Conservation (phyloP, 1,284 basidiomycete species). For the Leccinum pachyderme region DNA sequence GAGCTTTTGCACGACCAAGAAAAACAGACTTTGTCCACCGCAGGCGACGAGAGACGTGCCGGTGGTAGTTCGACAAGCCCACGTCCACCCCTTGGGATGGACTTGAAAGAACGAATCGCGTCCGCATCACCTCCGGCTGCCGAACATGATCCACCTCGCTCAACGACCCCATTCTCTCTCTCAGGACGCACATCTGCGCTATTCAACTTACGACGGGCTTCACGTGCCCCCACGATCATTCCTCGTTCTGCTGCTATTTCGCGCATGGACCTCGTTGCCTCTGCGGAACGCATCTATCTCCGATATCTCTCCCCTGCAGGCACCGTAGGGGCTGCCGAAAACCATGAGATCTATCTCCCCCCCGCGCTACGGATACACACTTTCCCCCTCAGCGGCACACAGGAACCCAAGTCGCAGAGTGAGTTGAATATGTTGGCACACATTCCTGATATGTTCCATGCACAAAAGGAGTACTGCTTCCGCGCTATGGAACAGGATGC, state of each 20-base stretch:
- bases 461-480: constrained; percentile 97
- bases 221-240: constrained; percentile 84
- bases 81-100: constrained; percentile 40
- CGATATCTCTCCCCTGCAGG: constrained; percentile 84
- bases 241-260: constrained; percentile 89
- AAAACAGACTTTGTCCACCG: constrained; percentile 52
- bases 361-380: constrained; percentile 78
- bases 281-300: constrained; percentile 93
- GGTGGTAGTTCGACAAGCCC: constrained; percentile 54
- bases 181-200: constrained; percentile 69
- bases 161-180: constrained; percentile 77
- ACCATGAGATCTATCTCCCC: constrained; percentile 94
- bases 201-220: constrained; percentile 69
- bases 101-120: constrained; percentile 45
- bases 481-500: constrained; percentile 96
- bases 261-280: constrained; percentile 85
- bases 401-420: constrained; percentile 67
- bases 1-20: constrained; percentile 67
- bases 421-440: constrained; percentile 81
- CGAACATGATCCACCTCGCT: constrained; percentile 52
- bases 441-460: constrained; percentile 95
- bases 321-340: constrained; percentile 63
- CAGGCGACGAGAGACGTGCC: constrained; percentile 47
- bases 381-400: constrained; percentile 68
- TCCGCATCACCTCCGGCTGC: constrained; percentile 44